phyloP scores from a whole-genome alignment of 2,329 filamentous ascomycete genomes.

The Venturia aucupariae region DNA sequence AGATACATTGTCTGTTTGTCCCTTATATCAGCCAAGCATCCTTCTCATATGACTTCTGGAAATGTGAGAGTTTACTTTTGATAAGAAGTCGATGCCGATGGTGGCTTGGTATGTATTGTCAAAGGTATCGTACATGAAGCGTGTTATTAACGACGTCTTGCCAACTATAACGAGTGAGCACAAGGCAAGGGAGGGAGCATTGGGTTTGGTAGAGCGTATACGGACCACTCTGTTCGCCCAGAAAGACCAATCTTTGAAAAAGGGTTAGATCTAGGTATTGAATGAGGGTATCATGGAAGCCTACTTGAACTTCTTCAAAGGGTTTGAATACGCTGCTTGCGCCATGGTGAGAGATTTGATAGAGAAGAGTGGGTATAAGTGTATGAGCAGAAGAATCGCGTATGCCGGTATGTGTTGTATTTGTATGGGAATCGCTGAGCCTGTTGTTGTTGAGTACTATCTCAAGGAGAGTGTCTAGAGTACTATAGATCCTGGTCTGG shows the following conservation, averaged over 20 bases:
- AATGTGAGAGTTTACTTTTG: slow-evolving; percentile 58
- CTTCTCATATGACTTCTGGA: not conserved
- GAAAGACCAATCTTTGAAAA: slow-evolving; percentile 73
- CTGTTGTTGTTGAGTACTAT: not conserved
- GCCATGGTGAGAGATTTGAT: slow-evolving; percentile 51
- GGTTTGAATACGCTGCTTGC: slow-evolving; percentile 84
- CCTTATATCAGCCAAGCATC: slow-evolving; percentile 8
- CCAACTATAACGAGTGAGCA: slow-evolving; percentile 54
- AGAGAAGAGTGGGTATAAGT: not conserved
- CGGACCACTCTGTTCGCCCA: slow-evolving; percentile 97
- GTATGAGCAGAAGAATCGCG: not conserved
- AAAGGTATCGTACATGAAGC: slow-evolving; percentile 99
- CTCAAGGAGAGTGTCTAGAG: not conserved
- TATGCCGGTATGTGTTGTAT: not conserved
- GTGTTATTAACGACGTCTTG: slow-evolving; percentile 96
- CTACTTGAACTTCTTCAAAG: slow-evolving; percentile 99
- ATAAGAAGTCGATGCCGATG: slow-evolving; percentile 98
- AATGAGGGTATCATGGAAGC: slow-evolving; percentile 14
- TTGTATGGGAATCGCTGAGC: not conserved
- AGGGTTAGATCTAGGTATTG: not conserved
- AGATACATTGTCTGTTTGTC: slow-evolving; percentile 85
- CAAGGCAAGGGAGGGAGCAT: not conserved
- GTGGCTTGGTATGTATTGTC: slow-evolving; percentile 99
- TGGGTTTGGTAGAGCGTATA: slow-evolving; percentile 16
- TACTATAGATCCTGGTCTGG: not conserved